Base-by-base conservation (phyloP, 2,329 filamentous ascomycete species). In the Pseudocercospora macadamiae region DNA sequence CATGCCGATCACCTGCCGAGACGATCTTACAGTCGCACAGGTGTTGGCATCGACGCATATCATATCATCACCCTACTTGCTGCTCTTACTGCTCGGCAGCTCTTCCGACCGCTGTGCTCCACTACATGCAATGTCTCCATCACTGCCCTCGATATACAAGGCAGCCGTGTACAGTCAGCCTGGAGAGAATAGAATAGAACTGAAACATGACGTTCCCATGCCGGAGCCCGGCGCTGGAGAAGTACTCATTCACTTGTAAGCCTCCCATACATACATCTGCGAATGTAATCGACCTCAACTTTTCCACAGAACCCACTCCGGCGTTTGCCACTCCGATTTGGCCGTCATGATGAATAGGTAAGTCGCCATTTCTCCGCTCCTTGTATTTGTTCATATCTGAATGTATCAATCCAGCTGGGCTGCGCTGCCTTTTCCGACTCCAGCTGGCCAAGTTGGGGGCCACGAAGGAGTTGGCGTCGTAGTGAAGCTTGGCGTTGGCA, bases 391-490 rank as follows among this genome's bases (percentile, higher is more conserved):
- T 53, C 3, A 77, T 37, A 3, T 39, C 3, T 12, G 16, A 3
- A 18, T 14, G 19, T n/a, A 39, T 18, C 16, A 39, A 39, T 39
- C 36, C 67, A 54, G 64, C 4, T 88, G 83, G 80, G 79, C 75
- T 62, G 79, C 76, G 9, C 80, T 89, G 1, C 85, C 85, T 1
- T 77, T 76, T 62, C 84, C 82, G 32, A 87, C 85, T 6, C 82
- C 81, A 68, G 72, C 80, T 34, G 84, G 84, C 8, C 86, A 89
- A 71, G 81, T 89, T 3, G 87, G 87, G 39, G 88, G 88, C 3
- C 87, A 90, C 68, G 87, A 90, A 73, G 87, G 87, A 16, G 83
- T 89, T 1, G 85, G 73, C 39, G 82, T 81, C 53, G 78, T 90
- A 28, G 85, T 87, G 39, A 86, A 87, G 69, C 76, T 90, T 61